phyloP scores from a whole-genome alignment of 75 land plant species.

The Larix kaempferi region DNA sequence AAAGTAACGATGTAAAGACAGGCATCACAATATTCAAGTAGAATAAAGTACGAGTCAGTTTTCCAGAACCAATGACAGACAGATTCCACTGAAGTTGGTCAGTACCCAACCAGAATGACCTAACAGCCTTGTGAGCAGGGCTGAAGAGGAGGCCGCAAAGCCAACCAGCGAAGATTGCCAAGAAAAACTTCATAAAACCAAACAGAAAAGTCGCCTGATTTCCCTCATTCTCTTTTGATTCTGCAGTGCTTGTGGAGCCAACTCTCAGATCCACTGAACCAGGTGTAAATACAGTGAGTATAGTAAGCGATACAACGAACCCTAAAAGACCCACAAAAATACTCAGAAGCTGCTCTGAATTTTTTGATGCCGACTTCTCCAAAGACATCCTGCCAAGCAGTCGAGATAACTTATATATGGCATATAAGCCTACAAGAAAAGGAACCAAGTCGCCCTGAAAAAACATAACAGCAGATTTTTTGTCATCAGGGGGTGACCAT shows the following conservation, averaged over 20 bases:
- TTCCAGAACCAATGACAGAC: conserved; percentile 49
- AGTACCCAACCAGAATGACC: conserved; percentile 80
- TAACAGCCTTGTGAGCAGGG: conserved; percentile 41
- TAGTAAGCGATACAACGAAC: conserved; percentile 31
- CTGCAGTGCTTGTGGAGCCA: neutral
- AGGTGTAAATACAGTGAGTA: conserved; percentile 17
- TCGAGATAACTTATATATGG: conserved; percentile 19
- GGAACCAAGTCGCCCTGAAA: conserved; percentile 34
- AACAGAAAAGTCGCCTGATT: conserved; percentile 14
- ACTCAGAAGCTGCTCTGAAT: conserved; percentile 47
- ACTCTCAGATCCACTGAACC: conserved; percentile 16
- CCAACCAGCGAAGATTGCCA: conserved; percentile 45
- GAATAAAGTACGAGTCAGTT: conserved; percentile 29
- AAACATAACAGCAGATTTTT: neutral
- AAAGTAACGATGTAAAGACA: conserved; percentile 45
- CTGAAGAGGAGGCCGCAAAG: conserved; percentile 42
- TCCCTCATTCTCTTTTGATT: conserved; percentile 2
- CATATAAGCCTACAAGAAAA: conserved; percentile 28
- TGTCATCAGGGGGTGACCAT: conserved; percentile 1
- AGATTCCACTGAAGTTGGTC: conserved; percentile 72
- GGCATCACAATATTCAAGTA: conserved; percentile 29
- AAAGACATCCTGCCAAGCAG: conserved; percentile 33
- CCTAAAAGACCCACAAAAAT: conserved; percentile 38
- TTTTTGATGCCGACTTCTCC: conserved; percentile 51
- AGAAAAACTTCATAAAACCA: conserved; percentile 22